Percentiles rank a stretch among this genome's conserved stretches.
phyloP scores from a whole-genome alignment of 352 stramenopile genomes.

The Globisporangium barbulae region DNA sequence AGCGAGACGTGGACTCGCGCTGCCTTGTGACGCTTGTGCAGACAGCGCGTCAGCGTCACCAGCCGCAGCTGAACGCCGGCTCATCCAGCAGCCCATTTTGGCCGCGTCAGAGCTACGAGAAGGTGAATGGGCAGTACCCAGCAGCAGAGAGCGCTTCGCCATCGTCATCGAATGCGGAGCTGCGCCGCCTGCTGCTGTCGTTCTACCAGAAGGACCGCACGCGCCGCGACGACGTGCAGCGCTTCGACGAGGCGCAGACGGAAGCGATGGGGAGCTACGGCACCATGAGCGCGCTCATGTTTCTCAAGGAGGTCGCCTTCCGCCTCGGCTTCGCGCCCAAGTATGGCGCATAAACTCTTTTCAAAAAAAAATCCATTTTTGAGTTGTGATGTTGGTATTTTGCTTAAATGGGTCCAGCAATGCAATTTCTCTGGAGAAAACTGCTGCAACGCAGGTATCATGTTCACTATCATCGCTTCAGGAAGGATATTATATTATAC shows the following conservation, averaged over 20 bases:
- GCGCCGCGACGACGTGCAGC: constrained; percentile 46
- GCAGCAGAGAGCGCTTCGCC: too few relatives aligned
- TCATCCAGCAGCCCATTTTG: constrained; percentile 30
- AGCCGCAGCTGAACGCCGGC: constrained; percentile 19
- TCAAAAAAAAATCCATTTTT: constrained; percentile 1
- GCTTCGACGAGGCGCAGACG: constrained; percentile 48
- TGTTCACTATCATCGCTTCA: neutral
- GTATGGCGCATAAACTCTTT: constrained; percentile 57
- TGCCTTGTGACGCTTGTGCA: constrained; percentile 52
- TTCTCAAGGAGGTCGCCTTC: constrained; percentile 80
- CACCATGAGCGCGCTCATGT: constrained; percentile 63
- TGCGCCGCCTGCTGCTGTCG: constrained; percentile 42
- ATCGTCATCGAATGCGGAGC: constrained; percentile 3
- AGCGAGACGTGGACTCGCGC: constrained; percentile 26
- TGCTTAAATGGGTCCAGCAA: neutral
- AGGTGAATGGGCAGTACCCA: constrained; percentile 53
- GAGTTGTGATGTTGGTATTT: neutral
- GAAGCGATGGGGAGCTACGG: constrained; percentile 56
- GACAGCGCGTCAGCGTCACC: constrained; percentile 13
- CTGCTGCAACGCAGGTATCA: neutral
- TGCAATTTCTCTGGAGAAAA: neutral
- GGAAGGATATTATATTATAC: neutral
- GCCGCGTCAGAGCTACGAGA: constrained; percentile 63
- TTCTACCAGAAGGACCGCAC: constrained; percentile 64
- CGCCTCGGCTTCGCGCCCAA: constrained; percentile 71